phyloP scores from a whole-genome alignment of 257 asterid genomes.

The Verbena officinalis region DNA sequence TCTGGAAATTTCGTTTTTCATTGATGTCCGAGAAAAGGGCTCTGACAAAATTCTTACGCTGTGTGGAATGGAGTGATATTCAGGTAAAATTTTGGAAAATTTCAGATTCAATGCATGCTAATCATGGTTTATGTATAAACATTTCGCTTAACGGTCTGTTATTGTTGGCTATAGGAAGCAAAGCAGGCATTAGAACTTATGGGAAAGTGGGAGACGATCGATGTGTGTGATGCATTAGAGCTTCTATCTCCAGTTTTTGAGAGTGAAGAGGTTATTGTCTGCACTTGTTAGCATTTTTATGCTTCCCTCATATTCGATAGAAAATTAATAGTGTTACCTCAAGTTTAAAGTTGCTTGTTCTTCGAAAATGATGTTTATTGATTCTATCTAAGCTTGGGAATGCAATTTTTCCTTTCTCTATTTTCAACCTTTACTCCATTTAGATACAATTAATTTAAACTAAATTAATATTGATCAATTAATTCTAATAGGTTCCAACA shows the following conservation, averaged over 20 bases:
- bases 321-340: background rate
- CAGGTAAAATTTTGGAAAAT: slow-evolving; percentile 58
- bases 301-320: slow-evolving; percentile 5
- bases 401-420: background rate
- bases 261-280: slow-evolving; percentile 86
- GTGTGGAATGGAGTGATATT: slow-evolving; percentile 99
- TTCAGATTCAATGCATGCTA: slow-evolving; percentile 13
- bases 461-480: background rate
- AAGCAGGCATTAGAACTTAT: slow-evolving; percentile 93
- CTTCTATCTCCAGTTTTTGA: slow-evolving; percentile 96
- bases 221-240: slow-evolving; percentile 95
- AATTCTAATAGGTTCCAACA: too few species aligned
- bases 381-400: slow-evolving; percentile 1
- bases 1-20: slow-evolving; percentile 97
- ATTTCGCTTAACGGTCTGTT: slow-evolving; percentile 15
- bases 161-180: slow-evolving; percentile 71
- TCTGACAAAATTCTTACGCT: slow-evolving; percentile 83
- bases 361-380: too few species aligned
- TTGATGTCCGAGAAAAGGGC: slow-evolving; percentile 97
- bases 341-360: too few species aligned
- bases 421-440: background rate
- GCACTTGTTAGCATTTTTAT: slow-evolving; percentile 25
- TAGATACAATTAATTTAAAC: background rate
- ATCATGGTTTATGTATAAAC: background rate
- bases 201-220: slow-evolving; percentile 97